Evolutionary conservation across 176 grass and related monocot genomes (phyloP), one percentile per base, ranked within the genome.

Genomic region (Aegilops tauschii): DNA sequence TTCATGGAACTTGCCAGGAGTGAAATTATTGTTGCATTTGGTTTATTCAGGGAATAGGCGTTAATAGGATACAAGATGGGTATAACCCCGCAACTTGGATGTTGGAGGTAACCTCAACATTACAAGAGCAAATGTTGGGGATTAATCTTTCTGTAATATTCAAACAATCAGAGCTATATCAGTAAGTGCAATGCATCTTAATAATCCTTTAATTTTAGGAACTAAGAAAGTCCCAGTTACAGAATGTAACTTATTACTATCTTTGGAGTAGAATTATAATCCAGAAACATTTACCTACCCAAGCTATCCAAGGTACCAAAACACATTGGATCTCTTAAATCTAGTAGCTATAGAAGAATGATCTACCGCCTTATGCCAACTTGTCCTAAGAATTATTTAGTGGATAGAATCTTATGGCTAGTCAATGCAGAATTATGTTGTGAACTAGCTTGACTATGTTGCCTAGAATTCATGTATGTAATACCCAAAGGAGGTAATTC

Each of bases 51-150:
- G 83, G 20, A 67, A 77, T 85, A 8, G 73, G 83, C 27, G 8
- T 85, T 4, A 52, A 36, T 27, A 77, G 16, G 12, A 85, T 85
- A 85, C 5, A 9, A 59, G 82, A 84, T 47, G 71, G 82, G 6
- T n/a, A 84, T 49, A 84, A 84, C 28, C 82, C 82, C n/a, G 71
- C 58, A 5, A 65, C 71, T 23, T 84, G 82, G 82, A 76, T 84
- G 82, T 64, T 84, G 25, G 82, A 84, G 25, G 70, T 76, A 39
- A 84, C 70, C 21, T 54, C 83, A 54, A 37, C 8, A 18, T 21
- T 67, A 16, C 83, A 85, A 54, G 83, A 85, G 42, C 21, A 67
- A 5, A 85, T 67, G 8, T 1, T 77, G 5, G 83, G 30, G 20
- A 29, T 77, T 28, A 11, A 85, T 28, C 21, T 85, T 65, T 66